Conservation (phyloP, 257 asterid species). For the Capsicum rhomboideum region DNA sequence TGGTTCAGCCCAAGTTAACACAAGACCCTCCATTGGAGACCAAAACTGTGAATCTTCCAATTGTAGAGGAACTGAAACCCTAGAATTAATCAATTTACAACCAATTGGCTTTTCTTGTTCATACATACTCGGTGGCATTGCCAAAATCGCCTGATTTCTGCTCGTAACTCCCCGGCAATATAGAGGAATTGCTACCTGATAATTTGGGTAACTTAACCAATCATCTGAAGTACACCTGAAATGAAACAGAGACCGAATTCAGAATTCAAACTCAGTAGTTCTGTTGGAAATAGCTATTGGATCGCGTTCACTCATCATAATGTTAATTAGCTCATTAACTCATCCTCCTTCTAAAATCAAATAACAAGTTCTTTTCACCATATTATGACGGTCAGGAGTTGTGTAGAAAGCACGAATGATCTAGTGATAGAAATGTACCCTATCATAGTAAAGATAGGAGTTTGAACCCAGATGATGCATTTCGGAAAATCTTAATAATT, state of each 20-base stretch:
- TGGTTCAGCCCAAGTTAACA: conserved; percentile 49
- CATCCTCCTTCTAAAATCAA: too few species aligned
- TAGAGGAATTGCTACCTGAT: conserved; percentile 17
- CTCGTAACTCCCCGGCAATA: conserved; percentile 33
- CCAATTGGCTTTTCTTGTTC: conserved; percentile 10
- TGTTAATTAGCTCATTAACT: not conserved
- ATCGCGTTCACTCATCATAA: not conserved
- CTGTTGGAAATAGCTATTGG: not conserved
- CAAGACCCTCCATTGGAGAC: conserved; percentile 39
- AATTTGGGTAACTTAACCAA: not conserved
- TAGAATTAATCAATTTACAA: conserved; percentile 27
- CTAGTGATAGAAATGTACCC: too few species aligned
- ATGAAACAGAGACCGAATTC: too few species aligned
- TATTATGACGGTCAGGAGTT: too few species aligned
- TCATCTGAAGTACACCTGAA: conserved; percentile 24
- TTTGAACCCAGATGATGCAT: too few species aligned
- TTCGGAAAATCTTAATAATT: too few species aligned
- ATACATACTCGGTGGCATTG: conserved; percentile 8
- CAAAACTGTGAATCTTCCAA: conserved; percentile 23
- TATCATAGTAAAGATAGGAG: too few species aligned
- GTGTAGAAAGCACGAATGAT: too few species aligned
- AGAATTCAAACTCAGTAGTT: not conserved
- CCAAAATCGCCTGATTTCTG: conserved; percentile 34
- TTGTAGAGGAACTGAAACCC: conserved; percentile 29
- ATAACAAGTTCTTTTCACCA: too few species aligned